Percentiles rank a stretch among this genome's conserved stretches.
Evolutionary conservation across 106 monocot species (phyloP).

Genomic region (Dioscorea alata): DNA sequence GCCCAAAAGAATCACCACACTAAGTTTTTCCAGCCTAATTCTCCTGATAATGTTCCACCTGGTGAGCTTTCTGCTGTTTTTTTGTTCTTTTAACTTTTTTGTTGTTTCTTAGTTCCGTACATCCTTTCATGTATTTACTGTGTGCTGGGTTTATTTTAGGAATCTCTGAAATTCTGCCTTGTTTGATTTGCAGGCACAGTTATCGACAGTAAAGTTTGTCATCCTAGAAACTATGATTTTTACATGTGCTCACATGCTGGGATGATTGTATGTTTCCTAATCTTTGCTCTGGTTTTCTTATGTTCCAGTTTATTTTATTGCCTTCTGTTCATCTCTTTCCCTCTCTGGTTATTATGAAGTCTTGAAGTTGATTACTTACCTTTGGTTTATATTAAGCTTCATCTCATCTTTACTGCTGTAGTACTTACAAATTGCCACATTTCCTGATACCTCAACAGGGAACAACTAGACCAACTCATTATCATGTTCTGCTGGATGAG

Average conservation of each 20-base stretch:
- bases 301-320: background rate
- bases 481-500: conserved; percentile 82
- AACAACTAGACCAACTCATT: conserved; percentile 87
- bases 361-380: background rate
- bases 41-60: conserved; percentile 89
- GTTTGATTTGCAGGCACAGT: conserved; percentile 66
- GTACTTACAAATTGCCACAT: background rate
- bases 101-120: too few species aligned
- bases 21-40: conserved; percentile 65
- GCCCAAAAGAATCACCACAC: conserved; percentile 98
- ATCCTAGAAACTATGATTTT: conserved; percentile 89
- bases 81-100: too few species aligned
- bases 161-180: background rate
- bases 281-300: background rate
- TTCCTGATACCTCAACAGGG: conserved; percentile 34
- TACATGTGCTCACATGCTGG: conserved; percentile 96
- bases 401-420: background rate
- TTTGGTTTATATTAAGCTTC: too few species aligned
- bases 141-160: too few species aligned
- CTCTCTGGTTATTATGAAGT: background rate
- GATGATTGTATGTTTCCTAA: conserved; percentile 67
- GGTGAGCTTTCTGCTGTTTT: conserved; percentile 26
- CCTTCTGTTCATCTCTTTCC: background rate
- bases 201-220: conserved; percentile 80
- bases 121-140: too few species aligned